A percentile compares a stretch with the other conserved stretches of the same genome.
Conservation (phyloP, 768 basidiomycete genomes). For the Pholiota conissans region DNA sequence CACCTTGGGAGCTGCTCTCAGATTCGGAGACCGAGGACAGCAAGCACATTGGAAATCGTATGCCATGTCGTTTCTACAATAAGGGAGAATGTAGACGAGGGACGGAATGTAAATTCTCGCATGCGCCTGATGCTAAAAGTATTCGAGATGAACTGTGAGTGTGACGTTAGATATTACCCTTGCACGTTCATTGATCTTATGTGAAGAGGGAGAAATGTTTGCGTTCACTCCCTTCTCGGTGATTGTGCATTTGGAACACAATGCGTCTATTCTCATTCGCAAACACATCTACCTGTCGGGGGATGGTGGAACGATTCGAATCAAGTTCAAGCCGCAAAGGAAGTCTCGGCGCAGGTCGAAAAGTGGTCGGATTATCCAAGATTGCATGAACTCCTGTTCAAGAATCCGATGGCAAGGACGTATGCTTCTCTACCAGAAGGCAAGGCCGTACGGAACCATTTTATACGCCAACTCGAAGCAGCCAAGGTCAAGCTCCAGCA, state of each 20-base stretch:
- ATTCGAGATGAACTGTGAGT: slow-evolving; percentile 49
- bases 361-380: slow-evolving; percentile 1
- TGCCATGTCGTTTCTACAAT: slow-evolving; percentile 56
- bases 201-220: slow-evolving; percentile 46
- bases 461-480: slow-evolving; percentile 2
- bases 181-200: background rate
- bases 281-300: slow-evolving; percentile 32
- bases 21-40: slow-evolving; percentile 57
- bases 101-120: slow-evolving; percentile 41
- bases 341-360: slow-evolving; percentile 1
- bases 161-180: background rate
- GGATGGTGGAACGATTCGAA: slow-evolving; percentile 39
- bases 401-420: slow-evolving; percentile 10
- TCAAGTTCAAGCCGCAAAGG: slow-evolving; percentile 14
- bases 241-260: slow-evolving; percentile 37
- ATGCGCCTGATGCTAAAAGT: slow-evolving; percentile 52
- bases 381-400: slow-evolving; percentile 6
- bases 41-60: slow-evolving; percentile 42
- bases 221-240: slow-evolving; percentile 38
- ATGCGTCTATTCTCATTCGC: slow-evolving; percentile 45
- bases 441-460: slow-evolving; percentile 8
- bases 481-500: slow-evolving; percentile 1
- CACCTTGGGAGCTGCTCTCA: slow-evolving; percentile 27
- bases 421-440: slow-evolving; percentile 8
- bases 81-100: slow-evolving; percentile 44